Conservation (phyloP, 2,329 filamentous ascomycete genomes). For the Podosphaera aphanis region DNA sequence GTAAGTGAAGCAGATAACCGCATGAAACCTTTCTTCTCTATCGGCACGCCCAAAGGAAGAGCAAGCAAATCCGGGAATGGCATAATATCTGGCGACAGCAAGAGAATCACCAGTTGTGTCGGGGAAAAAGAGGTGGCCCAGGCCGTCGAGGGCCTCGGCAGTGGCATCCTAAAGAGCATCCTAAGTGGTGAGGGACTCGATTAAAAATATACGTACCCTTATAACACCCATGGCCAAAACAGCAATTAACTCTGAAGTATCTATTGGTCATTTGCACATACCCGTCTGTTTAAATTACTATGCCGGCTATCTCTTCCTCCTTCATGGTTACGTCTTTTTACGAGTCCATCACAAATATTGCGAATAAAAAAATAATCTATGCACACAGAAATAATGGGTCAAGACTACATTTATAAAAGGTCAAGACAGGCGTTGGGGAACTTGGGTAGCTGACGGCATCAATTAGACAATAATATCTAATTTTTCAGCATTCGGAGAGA, state of each 20-base stretch:
- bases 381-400: too few species aligned
- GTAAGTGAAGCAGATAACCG: slow-evolving; percentile 47
- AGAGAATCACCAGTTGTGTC: slow-evolving; percentile 54
- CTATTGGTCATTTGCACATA: neutral
- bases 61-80: slow-evolving; percentile 21
- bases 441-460: too few species aligned
- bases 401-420: too few species aligned
- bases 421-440: too few species aligned
- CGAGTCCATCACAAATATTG: too few species aligned
- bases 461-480: too few species aligned
- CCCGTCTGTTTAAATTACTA: too few species aligned
- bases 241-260: neutral
- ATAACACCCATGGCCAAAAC: neutral
- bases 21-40: slow-evolving; percentile 38
- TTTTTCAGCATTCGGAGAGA: too few species aligned
- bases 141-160: slow-evolving; percentile 40
- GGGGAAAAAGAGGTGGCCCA: slow-evolving; percentile 57
- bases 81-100: slow-evolving; percentile 42
- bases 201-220: slow-evolving; percentile 3
- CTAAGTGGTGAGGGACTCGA: slow-evolving; percentile 23
- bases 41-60: slow-evolving; percentile 44
- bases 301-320: too few species aligned
- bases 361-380: too few species aligned
- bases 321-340: too few species aligned
- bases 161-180: slow-evolving; percentile 37